phyloP scores from a whole-genome alignment of 2,329 filamentous ascomycete genomes.

The Ophiostoma montium region DNA sequence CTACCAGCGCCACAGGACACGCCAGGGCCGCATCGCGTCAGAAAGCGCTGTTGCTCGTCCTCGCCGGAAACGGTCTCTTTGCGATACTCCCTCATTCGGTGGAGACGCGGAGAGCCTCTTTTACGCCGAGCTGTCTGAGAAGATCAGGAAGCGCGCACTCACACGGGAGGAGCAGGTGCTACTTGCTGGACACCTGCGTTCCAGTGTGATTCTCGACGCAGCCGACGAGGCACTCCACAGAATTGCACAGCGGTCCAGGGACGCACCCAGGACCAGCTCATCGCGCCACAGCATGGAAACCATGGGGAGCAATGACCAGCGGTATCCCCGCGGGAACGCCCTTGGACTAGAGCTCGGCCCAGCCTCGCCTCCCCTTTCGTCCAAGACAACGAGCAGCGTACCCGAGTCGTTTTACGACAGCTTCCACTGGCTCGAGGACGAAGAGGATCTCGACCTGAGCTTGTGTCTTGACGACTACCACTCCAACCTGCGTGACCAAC shows the following conservation, averaged over 20 bases:
- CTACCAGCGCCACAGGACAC: conserved; percentile 18
- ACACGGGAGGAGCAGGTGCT: conserved; percentile 56
- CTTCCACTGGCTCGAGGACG: conserved; percentile 62
- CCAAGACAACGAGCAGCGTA: conserved; percentile 17
- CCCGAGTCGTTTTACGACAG: conserved; percentile 48
- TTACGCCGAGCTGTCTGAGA: conserved; percentile 57
- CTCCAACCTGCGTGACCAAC: conserved; percentile 38
- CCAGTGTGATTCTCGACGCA: conserved; percentile 21
- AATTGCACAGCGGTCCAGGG: conserved; percentile 26
- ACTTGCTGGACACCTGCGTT: conserved; percentile 36
- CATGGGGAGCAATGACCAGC: conserved; percentile 1
- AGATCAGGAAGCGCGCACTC: conserved; percentile 56
- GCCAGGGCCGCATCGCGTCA: conserved; percentile 18
- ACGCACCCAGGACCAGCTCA: conserved; percentile 6
- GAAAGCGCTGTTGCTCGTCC: conserved; percentile 20
- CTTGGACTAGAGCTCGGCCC: conserved; percentile 1
- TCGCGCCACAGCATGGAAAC: conserved; percentile 12
- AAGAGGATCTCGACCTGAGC: conserved; percentile 53
- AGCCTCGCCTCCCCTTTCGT: not conserved
- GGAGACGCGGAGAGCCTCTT: conserved; percentile 44
- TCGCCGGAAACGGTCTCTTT: conserved; percentile 17
- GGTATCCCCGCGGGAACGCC: conserved; percentile 3
- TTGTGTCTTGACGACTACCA: conserved; percentile 59
- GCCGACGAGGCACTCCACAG: conserved; percentile 44
- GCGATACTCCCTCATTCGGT: conserved; percentile 12